Percentiles rank a stretch among this genome's conserved stretches.
Evolutionary conservation across 2,329 filamentous ascomycete species (phyloP).

Genomic region (Saccharata proteae): DNA sequence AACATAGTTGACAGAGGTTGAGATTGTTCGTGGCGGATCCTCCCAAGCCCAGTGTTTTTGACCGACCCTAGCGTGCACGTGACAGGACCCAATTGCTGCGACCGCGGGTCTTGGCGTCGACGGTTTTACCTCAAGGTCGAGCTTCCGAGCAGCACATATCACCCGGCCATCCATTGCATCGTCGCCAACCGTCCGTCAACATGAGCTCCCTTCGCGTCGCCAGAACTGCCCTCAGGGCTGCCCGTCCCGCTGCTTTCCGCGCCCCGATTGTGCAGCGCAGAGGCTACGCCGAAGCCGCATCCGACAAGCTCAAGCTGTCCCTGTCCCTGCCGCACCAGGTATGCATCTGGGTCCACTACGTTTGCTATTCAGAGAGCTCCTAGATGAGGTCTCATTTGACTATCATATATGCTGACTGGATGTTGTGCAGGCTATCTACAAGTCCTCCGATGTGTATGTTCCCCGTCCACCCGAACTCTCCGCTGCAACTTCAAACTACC

Average conservation of each 20-base stretch:
- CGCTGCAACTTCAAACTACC: constrained; percentile 12
- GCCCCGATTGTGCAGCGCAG: constrained; percentile 63
- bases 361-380: background rate
- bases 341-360: constrained; percentile 31
- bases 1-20: no score
- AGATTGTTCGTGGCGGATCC: no score
- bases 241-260: constrained; percentile 59
- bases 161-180: constrained; percentile 1
- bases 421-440: constrained; percentile 49
- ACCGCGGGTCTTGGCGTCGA: no score
- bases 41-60: no score
- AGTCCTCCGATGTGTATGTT: constrained; percentile 58
- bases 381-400: no score
- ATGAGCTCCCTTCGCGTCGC: constrained; percentile 95
- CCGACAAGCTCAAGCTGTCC: constrained; percentile 81
- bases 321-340: constrained; percentile 97
- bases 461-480: constrained; percentile 17
- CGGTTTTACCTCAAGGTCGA: no score
- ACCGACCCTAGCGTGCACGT: constrained; percentile 5
- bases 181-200: constrained; percentile 18
- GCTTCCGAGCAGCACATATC: constrained; percentile 8
- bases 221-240: constrained; percentile 76
- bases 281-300: constrained; percentile 59
- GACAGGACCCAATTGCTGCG: constrained; percentile 3
- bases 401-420: constrained; percentile 2